Evolutionary conservation across 345 rosid species (phyloP).

Genomic region (Citrus cavaleriei): DNA sequence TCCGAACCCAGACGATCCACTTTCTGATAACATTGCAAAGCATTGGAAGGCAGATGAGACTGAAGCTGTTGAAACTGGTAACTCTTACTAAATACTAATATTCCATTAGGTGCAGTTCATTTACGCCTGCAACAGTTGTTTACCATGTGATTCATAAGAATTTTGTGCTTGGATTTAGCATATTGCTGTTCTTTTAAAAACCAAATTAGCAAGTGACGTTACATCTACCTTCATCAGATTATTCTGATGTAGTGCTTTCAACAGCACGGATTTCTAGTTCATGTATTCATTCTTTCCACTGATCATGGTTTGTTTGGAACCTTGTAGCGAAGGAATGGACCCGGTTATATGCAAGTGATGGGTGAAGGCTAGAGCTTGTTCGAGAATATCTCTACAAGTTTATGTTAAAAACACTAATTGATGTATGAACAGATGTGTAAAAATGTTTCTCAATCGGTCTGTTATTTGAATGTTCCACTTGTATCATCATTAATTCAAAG

Average conservation of each 20-base stretch:
- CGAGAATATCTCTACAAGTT: background rate
- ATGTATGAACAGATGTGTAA: background rate
- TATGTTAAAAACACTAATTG: background rate
- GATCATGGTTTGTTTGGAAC: background rate
- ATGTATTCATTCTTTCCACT: background rate
- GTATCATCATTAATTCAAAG: background rate
- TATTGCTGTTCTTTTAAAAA: background rate
- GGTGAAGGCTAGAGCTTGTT: slow-evolving; percentile 20
- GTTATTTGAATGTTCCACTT: background rate
- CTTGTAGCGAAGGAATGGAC: slow-evolving; percentile 96
- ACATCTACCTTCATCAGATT: background rate
- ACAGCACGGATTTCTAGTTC: background rate
- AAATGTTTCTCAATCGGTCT: background rate
- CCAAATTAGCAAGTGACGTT: too few species aligned
- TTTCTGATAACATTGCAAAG: slow-evolving; percentile 63
- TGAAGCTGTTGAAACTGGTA: slow-evolving; percentile 68
- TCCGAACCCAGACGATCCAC: slow-evolving; percentile 65
- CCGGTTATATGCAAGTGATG: slow-evolving; percentile 80
- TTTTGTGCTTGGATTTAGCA: background rate
- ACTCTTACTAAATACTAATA: background rate
- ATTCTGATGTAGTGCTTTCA: background rate
- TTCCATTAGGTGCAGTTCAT: background rate
- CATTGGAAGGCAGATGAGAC: slow-evolving; percentile 62
- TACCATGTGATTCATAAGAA: background rate
- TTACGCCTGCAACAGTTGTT: background rate